Percentiles rank a stretch among this genome's conserved stretches.
phyloP scores from a whole-genome alignment of 176 grass and related monocot genomes.

The Oryza longistaminata region DNA sequence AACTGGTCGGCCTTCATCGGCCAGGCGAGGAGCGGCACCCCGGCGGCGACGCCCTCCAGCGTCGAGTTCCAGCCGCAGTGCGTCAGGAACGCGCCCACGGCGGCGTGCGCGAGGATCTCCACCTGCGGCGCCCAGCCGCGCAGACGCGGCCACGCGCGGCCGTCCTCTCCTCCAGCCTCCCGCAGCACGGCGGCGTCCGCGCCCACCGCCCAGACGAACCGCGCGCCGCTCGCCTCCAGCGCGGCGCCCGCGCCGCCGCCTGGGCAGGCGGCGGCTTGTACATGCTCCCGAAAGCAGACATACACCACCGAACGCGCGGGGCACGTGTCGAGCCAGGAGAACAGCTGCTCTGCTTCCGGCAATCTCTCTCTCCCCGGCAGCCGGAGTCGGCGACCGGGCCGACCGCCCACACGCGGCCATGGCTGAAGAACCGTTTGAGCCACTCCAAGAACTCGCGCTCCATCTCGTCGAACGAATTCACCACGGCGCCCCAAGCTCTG shows the following conservation, averaged over 20 bases:
- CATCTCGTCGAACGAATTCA: slow-evolving; percentile 49
- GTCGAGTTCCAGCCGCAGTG: slow-evolving; percentile 55
- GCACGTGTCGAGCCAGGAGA: slow-evolving; percentile 37
- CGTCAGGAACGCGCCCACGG: slow-evolving; percentile 44
- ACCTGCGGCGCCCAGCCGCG: slow-evolving; percentile 47
- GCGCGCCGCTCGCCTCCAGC: slow-evolving; percentile 33
- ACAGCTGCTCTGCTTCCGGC: slow-evolving; percentile 5
- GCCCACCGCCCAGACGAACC: slow-evolving; percentile 39
- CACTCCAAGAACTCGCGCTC: slow-evolving; percentile 46
- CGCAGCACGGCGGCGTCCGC: background rate
- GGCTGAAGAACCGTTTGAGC: slow-evolving; percentile 6
- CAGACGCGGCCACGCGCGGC: slow-evolving; percentile 25
- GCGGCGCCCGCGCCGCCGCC: slow-evolving; percentile 18
- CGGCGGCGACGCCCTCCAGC: slow-evolving; percentile 30
- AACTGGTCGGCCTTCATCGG: slow-evolving; percentile 50
- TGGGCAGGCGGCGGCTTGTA: slow-evolving; percentile 34
- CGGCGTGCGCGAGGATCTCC: slow-evolving; percentile 30
- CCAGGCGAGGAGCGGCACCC: slow-evolving; percentile 32
- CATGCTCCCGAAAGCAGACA: slow-evolving; percentile 66
- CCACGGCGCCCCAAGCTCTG: slow-evolving; percentile 37
- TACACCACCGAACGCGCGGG: slow-evolving; percentile 50
- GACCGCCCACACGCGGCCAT: slow-evolving; percentile 50
- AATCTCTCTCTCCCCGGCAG: slow-evolving; percentile 1
- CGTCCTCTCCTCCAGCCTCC: slow-evolving; percentile 29
- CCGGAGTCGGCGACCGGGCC: slow-evolving; percentile 31